Evolutionary conservation across 2,329 filamentous ascomycete genomes (phyloP), one percentile per base, ranked within the genome.

Genomic region (Beauveria sp.): DNA sequence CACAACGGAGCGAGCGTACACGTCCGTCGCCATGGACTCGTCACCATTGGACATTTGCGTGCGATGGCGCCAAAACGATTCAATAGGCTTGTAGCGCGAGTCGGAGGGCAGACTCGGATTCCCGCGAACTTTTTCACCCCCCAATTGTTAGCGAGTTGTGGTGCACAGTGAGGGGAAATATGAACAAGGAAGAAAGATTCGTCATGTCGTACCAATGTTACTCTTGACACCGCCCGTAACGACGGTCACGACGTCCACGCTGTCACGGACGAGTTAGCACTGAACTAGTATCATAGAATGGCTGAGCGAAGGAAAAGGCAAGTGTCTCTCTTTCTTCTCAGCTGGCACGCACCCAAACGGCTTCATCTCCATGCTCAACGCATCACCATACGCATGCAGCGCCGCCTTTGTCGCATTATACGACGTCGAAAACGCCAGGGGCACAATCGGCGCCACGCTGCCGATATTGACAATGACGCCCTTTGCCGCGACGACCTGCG

Each of bases 391-490:
- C 22, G 66, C 64, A 22, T 67, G 66, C 18, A 67, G 57, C 10
- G 66, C 67, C 9, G 66, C 66, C 52, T 68, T 69, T 30, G 58
- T 65, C 3, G 66, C 64, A 34, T 68, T 68, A 56, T 68, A 69
- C 22, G 62, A 59, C 16, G 64, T 53, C 24, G 62, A 63, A 24
- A 64, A 68, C 9, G 62, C 61, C 8, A 65, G 59, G 5, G 68
- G 66, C 22, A 65, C 43, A 18, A 69, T 61, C 9, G 66, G 65
- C 4, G 66, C 66, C 14, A 68, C 56, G 52, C 65, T 67, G 6
- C 67, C 66, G 50, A 70, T 67, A 47, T 69, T 70, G 43, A 66
- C 64, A 30, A 70, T 63, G 20, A 62, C 64, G 16, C 68, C 68
- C n/a, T 57, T 55, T 1, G 66, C 64, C 10, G 57, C 62, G n/a